Conservation (phyloP, 164 flowering plant species). For the Aristolochia californica region DNA sequence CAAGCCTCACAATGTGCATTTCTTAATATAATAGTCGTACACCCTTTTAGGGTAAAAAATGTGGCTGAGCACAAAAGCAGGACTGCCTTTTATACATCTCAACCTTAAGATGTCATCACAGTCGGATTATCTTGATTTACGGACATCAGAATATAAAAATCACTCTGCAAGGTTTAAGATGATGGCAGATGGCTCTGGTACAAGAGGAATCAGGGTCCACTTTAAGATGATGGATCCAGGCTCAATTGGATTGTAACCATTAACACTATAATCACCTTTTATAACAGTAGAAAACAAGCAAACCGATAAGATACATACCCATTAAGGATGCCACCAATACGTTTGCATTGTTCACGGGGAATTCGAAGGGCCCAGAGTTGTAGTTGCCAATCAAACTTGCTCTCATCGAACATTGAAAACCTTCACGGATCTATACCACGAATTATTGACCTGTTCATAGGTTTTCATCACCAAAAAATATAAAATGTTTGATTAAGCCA, state of each 20-base stretch:
- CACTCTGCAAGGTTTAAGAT: not conserved
- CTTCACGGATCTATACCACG: not conserved
- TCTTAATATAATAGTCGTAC: not conserved
- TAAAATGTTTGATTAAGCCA: too few relatives aligned
- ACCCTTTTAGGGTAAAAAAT: not conserved
- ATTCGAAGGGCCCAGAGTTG: conserved; percentile 69
- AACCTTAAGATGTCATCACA: not conserved
- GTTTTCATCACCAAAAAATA: too few relatives aligned
- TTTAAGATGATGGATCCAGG: not conserved
- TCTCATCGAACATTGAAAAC: conserved; percentile 45
- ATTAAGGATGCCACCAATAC: conserved; percentile 49
- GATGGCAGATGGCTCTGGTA: not conserved
- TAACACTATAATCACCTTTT: not conserved
- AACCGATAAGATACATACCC: conserved; percentile 36
- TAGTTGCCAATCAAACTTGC: conserved; percentile 57
- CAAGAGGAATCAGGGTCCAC: not conserved
- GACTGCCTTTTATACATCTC: not conserved
- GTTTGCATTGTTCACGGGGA: conserved; percentile 73
- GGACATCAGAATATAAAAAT: not conserved
- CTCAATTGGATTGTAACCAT: not conserved
- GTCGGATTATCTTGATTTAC: not conserved
- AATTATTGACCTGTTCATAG: not conserved
- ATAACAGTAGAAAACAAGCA: not conserved
- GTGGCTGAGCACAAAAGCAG: not conserved
- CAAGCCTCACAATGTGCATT: not conserved